Conservation (phyloP, 768 basidiomycete species). For the Mycena capillaripes region DNA sequence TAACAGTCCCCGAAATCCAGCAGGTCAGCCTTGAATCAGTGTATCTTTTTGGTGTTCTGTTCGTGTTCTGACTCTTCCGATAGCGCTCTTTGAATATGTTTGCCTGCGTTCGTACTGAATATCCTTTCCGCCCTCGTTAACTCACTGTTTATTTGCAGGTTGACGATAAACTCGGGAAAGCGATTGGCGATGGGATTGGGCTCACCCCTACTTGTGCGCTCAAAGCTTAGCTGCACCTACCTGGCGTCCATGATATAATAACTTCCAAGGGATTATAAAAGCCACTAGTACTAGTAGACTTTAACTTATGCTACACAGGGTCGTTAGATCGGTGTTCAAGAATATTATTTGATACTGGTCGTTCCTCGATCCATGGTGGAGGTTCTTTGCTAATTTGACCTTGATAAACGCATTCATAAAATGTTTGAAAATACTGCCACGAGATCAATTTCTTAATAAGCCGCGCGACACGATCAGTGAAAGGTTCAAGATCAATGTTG, state of each 20-base stretch:
- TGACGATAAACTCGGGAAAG: not conserved
- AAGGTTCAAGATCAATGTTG: not conserved
- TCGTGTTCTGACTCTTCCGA: not conserved
- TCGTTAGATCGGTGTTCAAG: no score
- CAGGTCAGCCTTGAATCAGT: conserved; percentile 20
- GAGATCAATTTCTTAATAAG: no score
- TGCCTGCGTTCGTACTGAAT: conserved; percentile 25
- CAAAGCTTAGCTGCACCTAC: not conserved
- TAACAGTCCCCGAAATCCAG: conserved; percentile 14
- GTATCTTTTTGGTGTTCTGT: not conserved
- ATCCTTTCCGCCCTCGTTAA: not conserved
- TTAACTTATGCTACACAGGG: no score
- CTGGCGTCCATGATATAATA: no score
- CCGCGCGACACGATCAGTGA: not conserved
- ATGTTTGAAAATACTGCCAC: no score
- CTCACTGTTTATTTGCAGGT: not conserved
- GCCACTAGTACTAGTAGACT: no score
- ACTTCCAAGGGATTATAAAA: no score
- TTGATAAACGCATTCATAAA: no score
- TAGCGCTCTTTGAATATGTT: conserved; percentile 38
- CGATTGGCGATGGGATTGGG: not conserved
- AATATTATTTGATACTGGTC: no score
- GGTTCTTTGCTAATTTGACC: no score
- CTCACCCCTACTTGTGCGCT: not conserved
- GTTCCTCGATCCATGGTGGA: no score